phyloP scores from a whole-genome alignment of 108 stramenopile species.

The Stephanodiscus triporus region DNA sequence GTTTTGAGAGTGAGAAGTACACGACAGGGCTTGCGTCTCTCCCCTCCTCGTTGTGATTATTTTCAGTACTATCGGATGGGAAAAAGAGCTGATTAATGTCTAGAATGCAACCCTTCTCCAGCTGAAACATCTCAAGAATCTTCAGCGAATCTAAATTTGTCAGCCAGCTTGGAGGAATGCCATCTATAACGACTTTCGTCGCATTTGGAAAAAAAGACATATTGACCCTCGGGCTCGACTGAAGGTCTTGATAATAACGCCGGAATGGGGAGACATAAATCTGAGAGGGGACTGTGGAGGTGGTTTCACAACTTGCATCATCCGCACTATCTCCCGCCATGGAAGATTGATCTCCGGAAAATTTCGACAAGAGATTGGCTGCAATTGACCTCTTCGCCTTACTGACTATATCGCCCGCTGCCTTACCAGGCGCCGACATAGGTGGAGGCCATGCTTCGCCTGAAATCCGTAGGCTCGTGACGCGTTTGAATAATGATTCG shows the following conservation, averaged over 20 bases:
- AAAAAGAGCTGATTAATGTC: slow-evolving; percentile 57
- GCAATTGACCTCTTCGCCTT: slow-evolving; percentile 24
- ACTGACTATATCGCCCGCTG: slow-evolving; percentile 15
- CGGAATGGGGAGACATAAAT: slow-evolving; percentile 30
- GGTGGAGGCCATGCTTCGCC: slow-evolving; percentile 69
- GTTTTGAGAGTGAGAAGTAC: slow-evolving; percentile 56
- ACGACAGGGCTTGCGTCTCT: not conserved
- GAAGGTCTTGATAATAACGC: slow-evolving; percentile 47
- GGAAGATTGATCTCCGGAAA: slow-evolving; percentile 28
- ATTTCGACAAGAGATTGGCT: slow-evolving; percentile 36
- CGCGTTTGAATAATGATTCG: slow-evolving; percentile 57
- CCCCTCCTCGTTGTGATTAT: not conserved
- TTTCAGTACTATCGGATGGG: slow-evolving; percentile 14
- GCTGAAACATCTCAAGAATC: slow-evolving; percentile 63
- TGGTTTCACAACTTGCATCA: slow-evolving; percentile 30
- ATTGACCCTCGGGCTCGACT: slow-evolving; percentile 58
- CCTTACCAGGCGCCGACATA: slow-evolving; percentile 15
- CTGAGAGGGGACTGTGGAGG: not conserved
- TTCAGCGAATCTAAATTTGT: slow-evolving; percentile 50
- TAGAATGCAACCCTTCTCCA: slow-evolving; percentile 61
- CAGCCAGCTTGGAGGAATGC: slow-evolving; percentile 73
- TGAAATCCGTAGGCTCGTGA: slow-evolving; percentile 62
- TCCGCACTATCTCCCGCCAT: slow-evolving; percentile 16
- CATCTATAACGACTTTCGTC: slow-evolving; percentile 65
- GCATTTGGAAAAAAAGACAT: slow-evolving; percentile 70